Base-by-base conservation (phyloP, 2,329 filamentous ascomycete genomes). In the Lachnellula arida region DNA sequence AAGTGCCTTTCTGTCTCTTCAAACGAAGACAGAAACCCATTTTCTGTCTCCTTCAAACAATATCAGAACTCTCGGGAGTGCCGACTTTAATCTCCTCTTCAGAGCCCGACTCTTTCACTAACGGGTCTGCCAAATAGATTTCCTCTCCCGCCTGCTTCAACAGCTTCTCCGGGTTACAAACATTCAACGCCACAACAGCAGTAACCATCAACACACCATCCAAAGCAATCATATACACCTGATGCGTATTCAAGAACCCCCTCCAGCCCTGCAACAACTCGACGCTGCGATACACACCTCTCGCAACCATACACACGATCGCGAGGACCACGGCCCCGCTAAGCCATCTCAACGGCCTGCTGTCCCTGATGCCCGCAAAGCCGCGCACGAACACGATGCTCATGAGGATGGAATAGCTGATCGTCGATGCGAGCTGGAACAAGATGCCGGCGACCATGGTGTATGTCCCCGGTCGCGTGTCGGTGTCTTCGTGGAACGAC, bases 251-350 rank as follows among this genome's bases (percentile, higher is more conserved):
- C 39, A 79, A 61, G 55, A 72, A 75, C 0, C 76, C 77, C 12
- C 66, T 59, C 51, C 72, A 69, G 2, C 76, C 76, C 62, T 75
- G 69, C 1, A 67, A 56, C 54, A 75, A 78, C 66, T 80, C 77
- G n/a, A 75, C 65, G 9, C 77, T 69, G 22, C 78, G 68, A 49
- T 79, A 76, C 5, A 78, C 59, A 19, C 67, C 73, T 42, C 77
- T 68, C 3, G 77, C 51, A 44, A 79, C 63, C 59, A 80, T 78
- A 35, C 77, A 65, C 1, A 62, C 58, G 47, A 54, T 15, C 9
- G 46, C 67, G 3, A 63, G 52, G 57, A 76, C 77, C 23, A 79
- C 65, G 0, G 67, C 63, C 19, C 63, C 58, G 55, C 78, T 67
- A 51, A 74, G 19, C 44, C 15, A 11, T 11, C 19, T 42, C 37